Conservation (phyloP, 139 green algal species). For the Chara braunii region DNA sequence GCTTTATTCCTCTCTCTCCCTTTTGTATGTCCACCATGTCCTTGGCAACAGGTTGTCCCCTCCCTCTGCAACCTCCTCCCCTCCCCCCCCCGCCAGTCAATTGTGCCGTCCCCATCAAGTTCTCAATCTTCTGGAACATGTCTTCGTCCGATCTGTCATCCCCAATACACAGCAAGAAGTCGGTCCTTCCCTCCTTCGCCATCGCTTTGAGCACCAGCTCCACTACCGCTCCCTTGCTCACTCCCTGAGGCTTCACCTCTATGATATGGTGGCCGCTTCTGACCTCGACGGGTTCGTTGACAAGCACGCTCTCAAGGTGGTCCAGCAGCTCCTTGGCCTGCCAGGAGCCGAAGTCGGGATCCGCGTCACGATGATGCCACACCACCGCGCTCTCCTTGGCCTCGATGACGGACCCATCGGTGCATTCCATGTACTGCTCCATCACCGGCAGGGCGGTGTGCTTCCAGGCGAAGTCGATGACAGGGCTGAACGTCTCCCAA, state of each 20-base stretch:
- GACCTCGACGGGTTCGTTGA: constrained; percentile 81
- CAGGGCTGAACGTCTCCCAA: constrained; percentile 18
- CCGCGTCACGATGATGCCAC: constrained; percentile 90
- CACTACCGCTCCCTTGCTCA: constrained; percentile 30
- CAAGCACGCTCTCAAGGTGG: constrained; percentile 91
- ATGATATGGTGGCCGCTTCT: constrained; percentile 64
- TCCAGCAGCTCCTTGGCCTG: constrained; percentile 98
- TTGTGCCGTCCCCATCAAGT: constrained; percentile 36
- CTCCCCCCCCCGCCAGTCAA: constrained; percentile 40
- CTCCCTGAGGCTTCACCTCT: constrained; percentile 78
- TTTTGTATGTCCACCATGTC: too few relatives aligned
- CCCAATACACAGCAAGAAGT: constrained; percentile 95
- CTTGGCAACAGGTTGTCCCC: too few relatives aligned
- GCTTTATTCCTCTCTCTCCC: too few relatives aligned
- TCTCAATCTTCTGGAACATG: constrained; percentile 91
- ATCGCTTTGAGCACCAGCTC: constrained; percentile 41
- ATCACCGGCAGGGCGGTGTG: constrained; percentile 40
- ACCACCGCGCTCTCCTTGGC: constrained; percentile 81
- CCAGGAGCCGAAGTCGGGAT: constrained; percentile 93
- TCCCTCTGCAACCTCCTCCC: too few relatives aligned
- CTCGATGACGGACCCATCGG: constrained; percentile 87
- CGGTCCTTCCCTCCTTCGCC: constrained; percentile 22
- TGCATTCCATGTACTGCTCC: constrained; percentile 81
- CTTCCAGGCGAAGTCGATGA: constrained; percentile 33
- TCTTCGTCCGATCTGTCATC: constrained; percentile 96